These are phyloP conservation scores for Cytospora chrysosperma DNA, from an alignment of 2,329 filamentous ascomycete genomes.

Conservation along the genomic window DNA sequence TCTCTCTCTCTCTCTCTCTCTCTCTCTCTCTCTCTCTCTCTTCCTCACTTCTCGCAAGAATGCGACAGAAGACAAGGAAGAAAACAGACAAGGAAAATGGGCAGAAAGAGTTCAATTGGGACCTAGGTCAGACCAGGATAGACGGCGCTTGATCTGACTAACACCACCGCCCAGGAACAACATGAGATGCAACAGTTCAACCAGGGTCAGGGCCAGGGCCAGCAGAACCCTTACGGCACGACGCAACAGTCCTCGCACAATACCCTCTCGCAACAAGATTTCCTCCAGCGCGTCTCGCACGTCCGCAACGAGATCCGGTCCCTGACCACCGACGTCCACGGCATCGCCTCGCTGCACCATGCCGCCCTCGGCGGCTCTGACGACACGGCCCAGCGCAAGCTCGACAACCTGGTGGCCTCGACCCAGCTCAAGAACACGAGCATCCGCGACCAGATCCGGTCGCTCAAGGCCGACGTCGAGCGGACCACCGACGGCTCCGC, in stretches of 20 bases:
- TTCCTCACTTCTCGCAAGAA: no score
- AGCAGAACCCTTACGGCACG: constrained; percentile 29
- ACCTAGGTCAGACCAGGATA: no score
- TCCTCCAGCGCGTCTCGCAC: constrained; percentile 64
- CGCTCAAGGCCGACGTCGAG: constrained; percentile 67
- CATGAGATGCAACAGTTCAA: constrained; percentile 50
- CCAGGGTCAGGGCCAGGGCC: constrained; percentile 40
- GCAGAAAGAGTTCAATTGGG: neutral
- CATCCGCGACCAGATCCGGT: constrained; percentile 78
- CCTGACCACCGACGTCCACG: constrained; percentile 64
- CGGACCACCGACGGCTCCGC: constrained; percentile 61
- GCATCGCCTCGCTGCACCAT: constrained; percentile 70
- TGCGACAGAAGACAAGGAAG: constrained; percentile 23
- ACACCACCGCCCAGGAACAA: constrained; percentile 36
- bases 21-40: neutral
- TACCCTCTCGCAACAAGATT: constrained; percentile 63
- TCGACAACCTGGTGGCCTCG: constrained; percentile 66
- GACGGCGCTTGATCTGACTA: neutral
- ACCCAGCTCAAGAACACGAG: constrained; percentile 72
- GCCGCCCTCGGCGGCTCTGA: constrained; percentile 68
- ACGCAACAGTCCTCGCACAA: constrained; percentile 28
- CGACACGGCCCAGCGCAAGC: constrained; percentile 50
- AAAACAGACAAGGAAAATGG: neutral
- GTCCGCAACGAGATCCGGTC: constrained; percentile 67
- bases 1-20: neutral